A percentile compares a stretch with the other conserved stretches of the same genome.
Conservation (phyloP, 441 rosid species). For the Populus hybrid region DNA sequence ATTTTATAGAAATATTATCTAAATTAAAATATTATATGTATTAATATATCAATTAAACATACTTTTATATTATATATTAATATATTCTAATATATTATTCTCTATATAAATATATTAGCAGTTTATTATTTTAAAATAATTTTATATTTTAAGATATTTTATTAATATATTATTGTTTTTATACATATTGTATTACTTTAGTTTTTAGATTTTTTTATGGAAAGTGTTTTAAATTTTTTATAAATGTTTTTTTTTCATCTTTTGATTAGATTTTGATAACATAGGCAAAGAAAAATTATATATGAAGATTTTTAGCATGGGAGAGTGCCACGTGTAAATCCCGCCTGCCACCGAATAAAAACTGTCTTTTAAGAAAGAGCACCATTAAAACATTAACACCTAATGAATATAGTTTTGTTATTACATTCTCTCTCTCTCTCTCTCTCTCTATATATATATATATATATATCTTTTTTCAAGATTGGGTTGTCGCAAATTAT, state of each 20-base stretch:
- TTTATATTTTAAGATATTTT: not conserved
- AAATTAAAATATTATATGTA: not conserved
- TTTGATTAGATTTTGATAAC: too few species aligned
- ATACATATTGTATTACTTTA: too few species aligned
- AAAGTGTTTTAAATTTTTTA: too few species aligned
- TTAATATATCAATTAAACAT: not conserved
- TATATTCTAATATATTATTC: not conserved
- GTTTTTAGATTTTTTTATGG: not conserved
- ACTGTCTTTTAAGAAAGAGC: conserved; percentile 10
- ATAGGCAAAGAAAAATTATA: too few species aligned
- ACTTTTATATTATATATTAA: not conserved
- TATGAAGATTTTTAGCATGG: not conserved
- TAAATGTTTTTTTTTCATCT: too few species aligned
- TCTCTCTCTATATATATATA: too few species aligned
- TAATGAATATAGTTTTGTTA: too few species aligned
- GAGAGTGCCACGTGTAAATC: conserved; percentile 32
- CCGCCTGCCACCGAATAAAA: conserved; percentile 30
- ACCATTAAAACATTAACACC: too few species aligned
- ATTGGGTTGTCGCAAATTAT: too few species aligned
- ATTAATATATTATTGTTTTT: too few species aligned
- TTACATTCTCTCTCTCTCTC: too few species aligned
- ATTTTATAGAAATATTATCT: not conserved
- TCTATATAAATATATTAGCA: not conserved
- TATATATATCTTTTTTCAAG: too few species aligned
- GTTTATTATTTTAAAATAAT: not conserved